Evolutionary conservation across 1,139 yeast genomes (phyloP).

Genomic region (Sporopachydermia cereana): DNA sequence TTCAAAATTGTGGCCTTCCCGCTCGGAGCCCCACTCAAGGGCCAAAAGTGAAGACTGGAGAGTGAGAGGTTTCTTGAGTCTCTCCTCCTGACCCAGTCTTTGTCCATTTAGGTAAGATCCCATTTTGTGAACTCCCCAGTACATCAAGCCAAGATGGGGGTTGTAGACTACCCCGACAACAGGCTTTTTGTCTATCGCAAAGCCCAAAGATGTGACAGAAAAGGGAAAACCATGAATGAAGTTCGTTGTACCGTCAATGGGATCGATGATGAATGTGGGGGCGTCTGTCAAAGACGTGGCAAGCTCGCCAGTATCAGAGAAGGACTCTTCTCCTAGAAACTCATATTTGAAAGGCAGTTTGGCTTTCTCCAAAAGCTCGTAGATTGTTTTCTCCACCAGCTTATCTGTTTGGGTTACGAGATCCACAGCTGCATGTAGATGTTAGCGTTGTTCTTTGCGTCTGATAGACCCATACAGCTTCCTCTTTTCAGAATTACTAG

Average conservation of each 20-base stretch:
- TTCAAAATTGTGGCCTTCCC: slow-evolving; percentile 37
- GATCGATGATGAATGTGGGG: slow-evolving; percentile 52
- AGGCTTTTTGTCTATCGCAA: slow-evolving; percentile 36
- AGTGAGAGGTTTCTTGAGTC: slow-evolving; percentile 25
- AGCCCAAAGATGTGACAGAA: slow-evolving; percentile 47
- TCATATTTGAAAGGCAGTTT: slow-evolving; percentile 33
- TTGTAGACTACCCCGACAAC: slow-evolving; percentile 49
- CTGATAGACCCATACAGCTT: no score
- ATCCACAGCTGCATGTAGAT: slow-evolving; percentile 35
- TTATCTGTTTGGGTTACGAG: slow-evolving; percentile 48
- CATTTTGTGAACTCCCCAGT: slow-evolving; percentile 38
- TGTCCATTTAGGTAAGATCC: slow-evolving; percentile 41
- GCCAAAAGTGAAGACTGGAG: slow-evolving; percentile 44
- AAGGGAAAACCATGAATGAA: slow-evolving; percentile 49
- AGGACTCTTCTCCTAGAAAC: slow-evolving; percentile 51
- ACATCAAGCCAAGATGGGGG: slow-evolving; percentile 39
- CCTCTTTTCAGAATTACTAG: no score
- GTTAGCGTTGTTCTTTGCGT: no score
- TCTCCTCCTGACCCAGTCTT: slow-evolving; percentile 26
- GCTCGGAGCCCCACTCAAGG: slow-evolving; percentile 47
- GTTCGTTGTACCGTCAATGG: slow-evolving; percentile 52
- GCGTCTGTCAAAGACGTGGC: slow-evolving; percentile 32
- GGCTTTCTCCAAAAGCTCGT: slow-evolving; percentile 26
- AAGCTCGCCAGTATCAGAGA: slow-evolving; percentile 27
- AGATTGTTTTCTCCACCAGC: slow-evolving; percentile 29